Evolutionary conservation across 495 filamentous ascomycete genomes (phyloP).

Genomic region (Neurospora sp.): DNA sequence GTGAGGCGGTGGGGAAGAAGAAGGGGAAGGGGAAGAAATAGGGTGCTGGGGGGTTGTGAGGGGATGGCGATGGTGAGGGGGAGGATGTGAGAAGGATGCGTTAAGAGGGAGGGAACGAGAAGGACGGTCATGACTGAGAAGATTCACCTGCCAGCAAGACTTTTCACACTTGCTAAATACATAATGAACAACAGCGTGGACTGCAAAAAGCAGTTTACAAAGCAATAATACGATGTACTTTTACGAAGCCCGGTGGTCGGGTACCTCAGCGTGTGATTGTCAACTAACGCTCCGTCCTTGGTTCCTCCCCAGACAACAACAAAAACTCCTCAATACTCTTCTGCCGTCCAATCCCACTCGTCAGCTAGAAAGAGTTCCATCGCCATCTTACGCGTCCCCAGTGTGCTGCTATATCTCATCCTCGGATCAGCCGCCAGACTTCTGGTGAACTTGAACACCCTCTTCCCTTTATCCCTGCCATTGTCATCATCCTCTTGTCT

Average conservation of each 20-base stretch:
- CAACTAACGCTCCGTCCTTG: background rate
- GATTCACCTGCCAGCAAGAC: background rate
- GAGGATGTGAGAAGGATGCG: background rate
- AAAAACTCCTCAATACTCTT: slow-evolving; percentile 14
- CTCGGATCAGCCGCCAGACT: slow-evolving; percentile 30
- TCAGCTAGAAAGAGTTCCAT: slow-evolving; percentile 47
- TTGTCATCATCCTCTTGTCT: background rate
- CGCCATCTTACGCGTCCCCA: slow-evolving; percentile 33
- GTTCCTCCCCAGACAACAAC: background rate
- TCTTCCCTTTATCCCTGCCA: slow-evolving; percentile 6
- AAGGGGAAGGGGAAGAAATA: slow-evolving; percentile 40
- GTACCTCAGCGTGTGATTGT: background rate
- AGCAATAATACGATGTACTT: background rate
- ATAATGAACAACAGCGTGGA: background rate
- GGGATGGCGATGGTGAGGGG: background rate
- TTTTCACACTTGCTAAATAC: background rate
- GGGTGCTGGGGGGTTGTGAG: background rate
- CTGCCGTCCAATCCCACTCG: slow-evolving; percentile 50
- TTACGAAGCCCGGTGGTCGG: background rate
- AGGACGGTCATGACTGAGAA: background rate
- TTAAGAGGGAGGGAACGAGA: background rate
- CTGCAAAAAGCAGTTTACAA: background rate
- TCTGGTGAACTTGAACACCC: slow-evolving; percentile 30
- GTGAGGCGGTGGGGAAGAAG: slow-evolving; percentile 33
- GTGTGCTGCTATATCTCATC: slow-evolving; percentile 26